Conservation (phyloP, 2,329 filamentous ascomycete genomes). For the Phialophora verrucosa region DNA sequence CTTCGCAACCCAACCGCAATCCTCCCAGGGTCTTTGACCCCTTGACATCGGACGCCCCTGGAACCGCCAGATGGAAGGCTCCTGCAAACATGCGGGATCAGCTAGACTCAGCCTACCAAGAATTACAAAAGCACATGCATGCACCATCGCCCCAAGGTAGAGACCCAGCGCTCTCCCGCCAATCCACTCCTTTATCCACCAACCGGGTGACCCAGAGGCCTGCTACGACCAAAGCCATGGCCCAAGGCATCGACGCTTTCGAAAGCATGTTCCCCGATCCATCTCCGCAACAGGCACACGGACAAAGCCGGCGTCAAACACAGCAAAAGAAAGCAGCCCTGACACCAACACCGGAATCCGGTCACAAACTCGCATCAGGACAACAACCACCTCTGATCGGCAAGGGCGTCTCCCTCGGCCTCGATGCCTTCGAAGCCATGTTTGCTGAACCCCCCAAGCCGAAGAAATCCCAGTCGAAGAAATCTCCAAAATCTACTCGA, state of each 20-base stretch:
- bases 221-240: background rate
- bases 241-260: constrained; percentile 30
- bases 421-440: constrained; percentile 34
- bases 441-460: constrained; percentile 10
- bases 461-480: constrained; percentile 2
- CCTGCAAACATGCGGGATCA: background rate
- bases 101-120: background rate
- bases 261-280: constrained; percentile 22
- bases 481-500: background rate
- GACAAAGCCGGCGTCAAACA: constrained; percentile 2
- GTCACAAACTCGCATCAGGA: background rate
- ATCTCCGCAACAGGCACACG: background rate
- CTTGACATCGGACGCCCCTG: background rate
- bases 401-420: constrained; percentile 29
- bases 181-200: background rate
- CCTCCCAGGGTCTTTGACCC: constrained; percentile 13
- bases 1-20: constrained; percentile 1
- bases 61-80: background rate
- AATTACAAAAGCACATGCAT: background rate
- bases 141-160: background rate
- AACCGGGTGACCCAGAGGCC: background rate
- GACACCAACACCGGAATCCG: background rate
- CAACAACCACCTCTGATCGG: constrained; percentile 11
- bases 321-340: constrained; percentile 1
- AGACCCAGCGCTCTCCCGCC: background rate